Evolutionary conservation across 2,329 filamentous ascomycete species (phyloP).

Genomic region (Davidsoniella australis): DNA sequence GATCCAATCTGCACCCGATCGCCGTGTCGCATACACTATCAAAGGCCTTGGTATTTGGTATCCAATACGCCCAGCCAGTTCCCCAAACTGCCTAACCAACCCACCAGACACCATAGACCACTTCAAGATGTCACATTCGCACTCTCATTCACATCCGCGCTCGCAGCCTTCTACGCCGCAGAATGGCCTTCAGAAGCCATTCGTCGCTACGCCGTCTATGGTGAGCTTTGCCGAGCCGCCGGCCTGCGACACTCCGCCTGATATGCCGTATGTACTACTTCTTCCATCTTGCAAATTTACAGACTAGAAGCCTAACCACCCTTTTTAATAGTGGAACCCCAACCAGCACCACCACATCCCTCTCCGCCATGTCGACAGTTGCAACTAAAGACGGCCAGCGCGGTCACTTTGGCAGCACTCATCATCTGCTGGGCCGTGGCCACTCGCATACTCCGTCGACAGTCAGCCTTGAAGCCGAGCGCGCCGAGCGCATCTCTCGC

Average conservation of each 20-base stretch:
- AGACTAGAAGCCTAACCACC: background rate
- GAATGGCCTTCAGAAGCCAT: background rate
- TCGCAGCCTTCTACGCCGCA: background rate
- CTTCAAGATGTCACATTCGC: slow-evolving; percentile 8
- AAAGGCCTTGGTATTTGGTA: no score
- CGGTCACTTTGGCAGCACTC: slow-evolving; percentile 41
- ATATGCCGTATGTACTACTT: slow-evolving; percentile 56
- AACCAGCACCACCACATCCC: slow-evolving; percentile 78
- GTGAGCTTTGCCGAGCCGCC: slow-evolving; percentile 5
- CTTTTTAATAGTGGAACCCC: slow-evolving; percentile 56
- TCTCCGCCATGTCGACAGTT: slow-evolving; percentile 80
- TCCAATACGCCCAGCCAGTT: no score
- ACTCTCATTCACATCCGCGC: background rate
- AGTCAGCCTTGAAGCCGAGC: slow-evolving; percentile 73
- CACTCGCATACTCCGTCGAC: slow-evolving; percentile 42
- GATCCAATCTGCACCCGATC: no score
- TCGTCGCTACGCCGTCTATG: background rate
- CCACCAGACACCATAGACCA: no score
- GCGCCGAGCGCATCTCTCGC: slow-evolving; percentile 86
- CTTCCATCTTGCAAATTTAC: background rate
- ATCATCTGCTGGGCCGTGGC: slow-evolving; percentile 36
- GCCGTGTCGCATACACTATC: no score
- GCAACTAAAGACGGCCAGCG: slow-evolving; percentile 94
- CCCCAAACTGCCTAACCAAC: no score
- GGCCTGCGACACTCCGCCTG: slow-evolving; percentile 70